Evolutionary conservation across 495 filamentous ascomycete species (phyloP).

Genomic region (Articulospora tetracladia): DNA sequence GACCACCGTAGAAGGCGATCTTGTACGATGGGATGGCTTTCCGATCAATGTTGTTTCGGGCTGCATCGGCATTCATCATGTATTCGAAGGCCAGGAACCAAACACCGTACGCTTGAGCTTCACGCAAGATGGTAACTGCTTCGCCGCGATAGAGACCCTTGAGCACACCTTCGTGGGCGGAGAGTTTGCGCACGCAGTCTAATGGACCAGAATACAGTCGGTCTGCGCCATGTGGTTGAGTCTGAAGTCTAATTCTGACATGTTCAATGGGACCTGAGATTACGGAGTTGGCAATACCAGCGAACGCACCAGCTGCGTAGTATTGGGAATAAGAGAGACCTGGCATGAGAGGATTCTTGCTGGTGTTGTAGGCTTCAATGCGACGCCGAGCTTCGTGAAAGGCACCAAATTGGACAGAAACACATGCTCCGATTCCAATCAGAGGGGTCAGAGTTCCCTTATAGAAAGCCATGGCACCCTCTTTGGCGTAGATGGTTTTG

Average conservation of each 20-base stretch:
- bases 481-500: slow-evolving; percentile 76
- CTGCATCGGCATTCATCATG: slow-evolving; percentile 86
- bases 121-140: slow-evolving; percentile 79
- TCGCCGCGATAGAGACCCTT: slow-evolving; percentile 81
- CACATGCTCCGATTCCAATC: slow-evolving; percentile 94
- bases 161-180: slow-evolving; percentile 57
- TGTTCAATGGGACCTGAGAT: slow-evolving; percentile 95
- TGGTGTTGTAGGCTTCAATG: slow-evolving; percentile 70
- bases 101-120: slow-evolving; percentile 89
- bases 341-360: slow-evolving; percentile 34
- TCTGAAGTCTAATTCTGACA: slow-evolving; percentile 94
- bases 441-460: slow-evolving; percentile 97
- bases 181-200: slow-evolving; percentile 86
- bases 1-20: slow-evolving; percentile 85
- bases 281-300: slow-evolving; percentile 83
- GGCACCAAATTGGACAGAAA: slow-evolving; percentile 95
- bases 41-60: slow-evolving; percentile 66
- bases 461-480: slow-evolving; percentile 92
- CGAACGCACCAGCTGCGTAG: slow-evolving; percentile 86
- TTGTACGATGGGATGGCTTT: slow-evolving; percentile 77
- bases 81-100: slow-evolving; percentile 97
- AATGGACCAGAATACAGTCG: slow-evolving; percentile 80
- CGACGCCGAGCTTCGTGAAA: slow-evolving; percentile 89
- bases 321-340: slow-evolving; percentile 77
- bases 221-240: slow-evolving; percentile 81